These are phyloP conservation scores for Dispira parvispora DNA, from an alignment of 192 early-diverging fungal genomes.

Conservation along the genomic window DNA sequence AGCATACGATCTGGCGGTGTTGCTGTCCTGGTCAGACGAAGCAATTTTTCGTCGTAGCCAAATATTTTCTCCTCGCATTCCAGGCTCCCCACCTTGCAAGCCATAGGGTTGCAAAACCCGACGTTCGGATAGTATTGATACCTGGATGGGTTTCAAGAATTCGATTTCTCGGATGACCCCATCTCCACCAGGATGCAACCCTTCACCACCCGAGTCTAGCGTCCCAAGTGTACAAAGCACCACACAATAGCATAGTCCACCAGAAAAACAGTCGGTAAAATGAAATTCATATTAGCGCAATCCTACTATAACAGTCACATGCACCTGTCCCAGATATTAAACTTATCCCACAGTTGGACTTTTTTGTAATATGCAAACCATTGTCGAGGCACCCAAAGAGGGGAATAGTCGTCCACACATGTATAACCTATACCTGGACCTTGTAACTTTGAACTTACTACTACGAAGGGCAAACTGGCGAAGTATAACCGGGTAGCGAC, in stretches of 20 bases:
- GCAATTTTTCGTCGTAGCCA: conserved; percentile 44
- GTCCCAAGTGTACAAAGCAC: too few species aligned
- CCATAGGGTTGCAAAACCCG: conserved; percentile 84
- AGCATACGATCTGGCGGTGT: background rate
- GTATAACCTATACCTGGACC: too few species aligned
- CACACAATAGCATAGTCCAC: too few species aligned
- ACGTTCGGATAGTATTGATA: conserved; percentile 84
- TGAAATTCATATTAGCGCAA: too few species aligned
- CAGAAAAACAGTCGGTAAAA: too few species aligned
- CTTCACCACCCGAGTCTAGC: conserved; percentile 57
- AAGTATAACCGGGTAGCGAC: conserved; percentile 78
- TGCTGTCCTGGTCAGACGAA: conserved; percentile 16
- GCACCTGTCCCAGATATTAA: too few species aligned
- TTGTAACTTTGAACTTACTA: conserved; percentile 10
- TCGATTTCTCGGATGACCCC: conserved; percentile 90
- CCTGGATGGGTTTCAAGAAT: conserved; percentile 69
- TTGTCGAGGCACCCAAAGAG: too few species aligned
- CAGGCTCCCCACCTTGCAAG: conserved; percentile 58
- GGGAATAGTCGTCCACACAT: too few species aligned
- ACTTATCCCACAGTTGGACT: too few species aligned
- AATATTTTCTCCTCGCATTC: conserved; percentile 53
- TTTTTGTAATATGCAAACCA: too few species aligned
- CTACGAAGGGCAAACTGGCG: conserved; percentile 61
- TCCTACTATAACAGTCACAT: too few species aligned
- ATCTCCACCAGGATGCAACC: conserved; percentile 63